Evolutionary conservation across 164 flowering plant genomes (phyloP), one percentile per base, ranked within the genome.

Genomic region (Umbellularia californica): DNA sequence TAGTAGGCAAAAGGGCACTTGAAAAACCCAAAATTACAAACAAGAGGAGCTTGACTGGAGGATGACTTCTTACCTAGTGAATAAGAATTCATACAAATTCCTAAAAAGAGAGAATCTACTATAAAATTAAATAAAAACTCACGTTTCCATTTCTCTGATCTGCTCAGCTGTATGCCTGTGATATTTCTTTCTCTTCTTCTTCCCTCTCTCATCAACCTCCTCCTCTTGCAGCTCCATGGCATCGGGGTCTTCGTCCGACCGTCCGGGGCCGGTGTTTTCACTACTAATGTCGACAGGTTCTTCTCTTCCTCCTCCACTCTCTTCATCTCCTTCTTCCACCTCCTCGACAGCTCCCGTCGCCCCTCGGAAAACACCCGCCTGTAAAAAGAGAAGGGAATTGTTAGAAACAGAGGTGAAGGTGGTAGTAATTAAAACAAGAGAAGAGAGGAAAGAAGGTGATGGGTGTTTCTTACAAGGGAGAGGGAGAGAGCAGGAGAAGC

Each of bases 61-160:
- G 47, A 9, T 41, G 47, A 9, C 2, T 41, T 41, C 10, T 41
- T 41, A 7, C 7, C 47, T 41, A 9, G 47, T 41, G 11, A 7
- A 30, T 3, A 3, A 30, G 33, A 30, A 41, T 41, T 9, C 11
- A 11, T 41, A 41, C 35, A 30, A 30, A 30, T 30, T 0, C 35
- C 35, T 17, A 70, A 22, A 69, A 30, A 27, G 30, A 50, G 35
- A 70, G 58, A 67, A 5, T 1, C 47, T 41, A 41, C 47, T 7
- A 1, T 28, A 68, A 72, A 60, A 62, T 17, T 47, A 19, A 51
- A 63, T 63, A 27, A 51, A 65, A 10, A 84, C 87, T 79, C 76
- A 96, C 99, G 97, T 90, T 85, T 96, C 99, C 99, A 96, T 96
- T 84, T 90, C 97, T 83, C 90, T 79, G 75, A 96, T 96, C 81